These are phyloP conservation scores for Aphanoascus verrucosus DNA, from an alignment of 2,329 filamentous ascomycete genomes.

Conservation along the genomic window DNA sequence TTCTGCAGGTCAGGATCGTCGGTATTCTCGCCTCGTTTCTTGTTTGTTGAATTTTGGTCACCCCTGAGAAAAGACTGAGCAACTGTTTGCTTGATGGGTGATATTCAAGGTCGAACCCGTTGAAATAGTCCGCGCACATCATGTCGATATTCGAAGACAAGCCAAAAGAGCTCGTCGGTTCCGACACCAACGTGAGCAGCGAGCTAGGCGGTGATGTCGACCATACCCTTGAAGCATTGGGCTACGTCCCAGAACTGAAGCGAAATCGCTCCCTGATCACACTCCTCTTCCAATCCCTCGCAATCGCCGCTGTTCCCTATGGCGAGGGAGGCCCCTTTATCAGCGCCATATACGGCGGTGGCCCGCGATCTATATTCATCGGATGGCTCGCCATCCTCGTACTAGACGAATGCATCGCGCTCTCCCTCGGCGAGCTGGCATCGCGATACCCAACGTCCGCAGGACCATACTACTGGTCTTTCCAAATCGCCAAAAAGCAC, in stretches of 20 bases:
- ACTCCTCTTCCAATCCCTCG: slow-evolving; percentile 50
- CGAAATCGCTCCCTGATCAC: slow-evolving; percentile 52
- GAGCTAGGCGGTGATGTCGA: slow-evolving; percentile 6
- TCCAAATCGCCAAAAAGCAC: slow-evolving; percentile 37
- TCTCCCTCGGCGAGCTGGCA: slow-evolving; percentile 43
- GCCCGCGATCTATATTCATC: slow-evolving; percentile 46
- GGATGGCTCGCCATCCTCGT: slow-evolving; percentile 47
- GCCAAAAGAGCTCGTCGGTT: background rate
- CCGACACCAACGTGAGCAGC: slow-evolving; percentile 1
- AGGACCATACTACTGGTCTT: slow-evolving; percentile 46
- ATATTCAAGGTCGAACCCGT: background rate
- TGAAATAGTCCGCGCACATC: background rate
- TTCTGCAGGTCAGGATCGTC: background rate
- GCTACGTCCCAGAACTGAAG: slow-evolving; percentile 48
- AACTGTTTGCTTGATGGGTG: background rate
- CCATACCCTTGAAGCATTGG: slow-evolving; percentile 26
- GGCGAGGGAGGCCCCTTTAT: slow-evolving; percentile 36
- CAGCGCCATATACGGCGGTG: slow-evolving; percentile 37
- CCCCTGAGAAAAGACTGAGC: background rate
- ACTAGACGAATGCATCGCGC: slow-evolving; percentile 43
- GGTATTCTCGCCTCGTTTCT: background rate
- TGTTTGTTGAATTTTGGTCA: background rate
- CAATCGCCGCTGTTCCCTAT: slow-evolving; percentile 51
- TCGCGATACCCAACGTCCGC: slow-evolving; percentile 44
- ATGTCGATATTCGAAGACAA: slow-evolving; percentile 8